These are phyloP conservation scores for Pythium plurisporium DNA, from an alignment of 352 stramenopile genomes.

Conservation along the genomic window DNA sequence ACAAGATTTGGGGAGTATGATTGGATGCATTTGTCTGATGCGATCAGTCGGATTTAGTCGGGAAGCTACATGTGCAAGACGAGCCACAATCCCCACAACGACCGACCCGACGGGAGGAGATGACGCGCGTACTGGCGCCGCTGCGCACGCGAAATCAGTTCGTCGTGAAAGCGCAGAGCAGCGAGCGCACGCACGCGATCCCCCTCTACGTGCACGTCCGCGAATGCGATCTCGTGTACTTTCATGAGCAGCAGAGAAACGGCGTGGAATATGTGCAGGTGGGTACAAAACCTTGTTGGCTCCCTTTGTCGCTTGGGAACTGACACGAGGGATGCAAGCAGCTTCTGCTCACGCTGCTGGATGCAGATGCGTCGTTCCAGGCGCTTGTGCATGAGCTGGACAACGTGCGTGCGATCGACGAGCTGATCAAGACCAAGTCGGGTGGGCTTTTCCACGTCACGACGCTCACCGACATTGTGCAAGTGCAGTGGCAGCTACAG, in stretches of 20 bases:
- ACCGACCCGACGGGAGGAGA: too few species aligned
- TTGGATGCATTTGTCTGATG: conserved; percentile 10
- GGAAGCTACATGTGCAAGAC: background rate
- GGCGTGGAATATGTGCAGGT: conserved; percentile 38
- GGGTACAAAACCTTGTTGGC: background rate
- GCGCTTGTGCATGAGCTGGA: conserved; percentile 47
- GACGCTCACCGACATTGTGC: conserved; percentile 19
- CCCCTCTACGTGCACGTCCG: conserved; percentile 54
- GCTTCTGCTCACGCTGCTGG: conserved; percentile 32
- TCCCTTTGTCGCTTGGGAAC: background rate
- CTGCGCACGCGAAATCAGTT: conserved; percentile 64
- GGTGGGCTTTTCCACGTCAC: conserved; percentile 21
- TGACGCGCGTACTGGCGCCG: conserved; percentile 16
- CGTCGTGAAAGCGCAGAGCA: conserved; percentile 36
- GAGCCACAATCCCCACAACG: too few species aligned
- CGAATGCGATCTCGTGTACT: conserved; percentile 51
- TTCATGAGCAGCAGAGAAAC: conserved; percentile 33
- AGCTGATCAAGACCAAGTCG: conserved; percentile 43
- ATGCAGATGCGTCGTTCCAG: conserved; percentile 51
- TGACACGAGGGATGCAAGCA: background rate
- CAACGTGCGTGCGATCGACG: conserved; percentile 30
- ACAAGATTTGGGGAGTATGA: background rate
- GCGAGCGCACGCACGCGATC: conserved; percentile 49
- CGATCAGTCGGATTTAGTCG: background rate
- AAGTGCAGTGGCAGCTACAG: conserved; percentile 56